Conservation (phyloP, 2,329 filamentous ascomycete genomes). For the Monosporascus sp. region DNA sequence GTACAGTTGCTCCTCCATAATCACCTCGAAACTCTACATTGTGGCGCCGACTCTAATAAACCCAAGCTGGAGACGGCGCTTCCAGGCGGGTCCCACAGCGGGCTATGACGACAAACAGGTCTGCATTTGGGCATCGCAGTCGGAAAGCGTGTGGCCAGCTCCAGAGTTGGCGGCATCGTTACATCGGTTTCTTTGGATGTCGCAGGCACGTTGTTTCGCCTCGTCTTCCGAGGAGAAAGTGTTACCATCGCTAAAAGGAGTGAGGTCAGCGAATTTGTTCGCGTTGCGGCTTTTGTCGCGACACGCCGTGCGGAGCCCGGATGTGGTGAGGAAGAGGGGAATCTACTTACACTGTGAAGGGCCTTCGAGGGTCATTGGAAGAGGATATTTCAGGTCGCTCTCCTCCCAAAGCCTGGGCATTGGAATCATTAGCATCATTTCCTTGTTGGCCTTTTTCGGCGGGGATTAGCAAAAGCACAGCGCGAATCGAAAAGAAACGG, state of each 20-base stretch:
- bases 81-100: too few relatives aligned
- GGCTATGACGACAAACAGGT: slow-evolving; percentile 7
- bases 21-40: too few relatives aligned
- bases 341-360: neutral
- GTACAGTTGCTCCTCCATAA: too few relatives aligned
- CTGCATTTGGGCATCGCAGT: slow-evolving; percentile 49
- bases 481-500: neutral
- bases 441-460: neutral
- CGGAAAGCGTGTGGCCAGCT: slow-evolving; percentile 35
- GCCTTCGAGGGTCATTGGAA: neutral
- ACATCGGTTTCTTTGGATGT: slow-evolving; percentile 59
- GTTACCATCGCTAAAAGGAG: slow-evolving; percentile 45
- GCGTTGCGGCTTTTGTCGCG: too few relatives aligned
- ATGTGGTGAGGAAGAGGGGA: neutral
- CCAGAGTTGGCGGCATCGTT: slow-evolving; percentile 51
- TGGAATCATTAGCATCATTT: neutral
- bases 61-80: too few relatives aligned
- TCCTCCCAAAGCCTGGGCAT: neutral
- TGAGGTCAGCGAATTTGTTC: slow-evolving; percentile 21
- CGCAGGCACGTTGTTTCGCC: slow-evolving; percentile 56
- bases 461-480: neutral
- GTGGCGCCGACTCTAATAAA: too few relatives aligned
- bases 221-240: slow-evolving; percentile 52
- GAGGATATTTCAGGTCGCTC: neutral
- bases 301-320: neutral